Evolutionary conservation across 1,284 basidiomycete genomes (phyloP), one percentile per base, ranked within the genome.

Genomic region (Malassezia pachydermatis): DNA sequence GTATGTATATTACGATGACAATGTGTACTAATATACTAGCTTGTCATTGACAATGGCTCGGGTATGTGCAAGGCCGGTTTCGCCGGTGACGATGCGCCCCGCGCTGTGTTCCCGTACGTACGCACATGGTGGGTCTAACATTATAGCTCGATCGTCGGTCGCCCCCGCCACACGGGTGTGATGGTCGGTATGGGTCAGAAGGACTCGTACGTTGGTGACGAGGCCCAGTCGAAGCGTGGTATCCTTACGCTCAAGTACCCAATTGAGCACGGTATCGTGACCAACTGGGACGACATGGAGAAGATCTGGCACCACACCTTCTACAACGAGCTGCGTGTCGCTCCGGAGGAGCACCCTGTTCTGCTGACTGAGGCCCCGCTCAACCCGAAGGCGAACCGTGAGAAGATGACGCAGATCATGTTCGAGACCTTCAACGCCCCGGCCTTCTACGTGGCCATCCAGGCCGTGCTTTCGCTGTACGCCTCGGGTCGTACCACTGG

Each of bases 341-440:
- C 74, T 4, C 75, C 75, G 30, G 88, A 92, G 76, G 87, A 90
- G 78, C 87, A 90, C 78, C 87, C 88, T 58, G 84, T 89, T 58
- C 79, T 92, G 35, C 79, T 92, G 78, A 90, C 88, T 58, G 88
- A 92, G 76, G 88, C 87, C n/a, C 80, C 87, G 76, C 80, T 88
- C 60, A 92, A 89, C 79, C 87, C 88, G 65, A 90, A 89, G 79
- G 84, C 83, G 55, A 89, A 90, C 78, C 79, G 87, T 73, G 87
- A 92, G 78, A 89, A 89, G 80, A 89, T 89, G 86, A 88, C 86
- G 56, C 86, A 89, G 76, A 88, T 89, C 79, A 89, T 89, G 85
- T 92, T 92, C 75, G 87, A 92, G 79, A 90, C 87, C 38, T 90
- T 92, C 81, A 90, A 89, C 76, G 81, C 81, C 4, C 87, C 87